Percentiles rank a stretch among this genome's conserved stretches.
phyloP scores from a whole-genome alignment of 176 grass and related monocot genomes.

The Paspalum notatum region DNA sequence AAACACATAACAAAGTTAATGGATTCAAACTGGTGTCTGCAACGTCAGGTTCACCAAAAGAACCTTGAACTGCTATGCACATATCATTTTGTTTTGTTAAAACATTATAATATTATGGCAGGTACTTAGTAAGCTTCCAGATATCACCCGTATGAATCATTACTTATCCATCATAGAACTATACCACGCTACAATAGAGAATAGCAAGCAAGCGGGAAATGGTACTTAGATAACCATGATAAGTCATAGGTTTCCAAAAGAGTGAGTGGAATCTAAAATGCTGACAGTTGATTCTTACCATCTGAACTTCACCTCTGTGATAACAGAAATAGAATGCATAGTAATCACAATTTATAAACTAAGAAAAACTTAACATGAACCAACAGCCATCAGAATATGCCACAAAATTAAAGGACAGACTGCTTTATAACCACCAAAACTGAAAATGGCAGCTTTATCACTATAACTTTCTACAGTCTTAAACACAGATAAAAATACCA shows the following conservation, averaged over 20 bases:
- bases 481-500: not conserved
- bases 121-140: not conserved
- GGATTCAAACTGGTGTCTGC: not conserved
- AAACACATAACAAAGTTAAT: not conserved
- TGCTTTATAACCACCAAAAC: not conserved
- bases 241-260: not conserved
- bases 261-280: not conserved
- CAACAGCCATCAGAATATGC: not conserved
- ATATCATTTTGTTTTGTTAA: not conserved
- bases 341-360: not conserved
- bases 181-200: not conserved
- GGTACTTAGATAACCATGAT: not conserved
- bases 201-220: not conserved
- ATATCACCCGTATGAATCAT: not conserved
- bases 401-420: not conserved
- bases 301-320: not conserved
- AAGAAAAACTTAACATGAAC: slow-evolving; percentile 2
- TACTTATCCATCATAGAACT: not conserved
- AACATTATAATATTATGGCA: not conserved
- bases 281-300: not conserved
- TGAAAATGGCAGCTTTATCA: not conserved
- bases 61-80: not conserved
- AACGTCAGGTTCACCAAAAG: not conserved
- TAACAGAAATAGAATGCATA: not conserved
- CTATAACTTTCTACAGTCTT: slow-evolving; percentile 2